Conservation (phyloP, 169 alveolate species). For the Plasmodium vivax region DNA sequence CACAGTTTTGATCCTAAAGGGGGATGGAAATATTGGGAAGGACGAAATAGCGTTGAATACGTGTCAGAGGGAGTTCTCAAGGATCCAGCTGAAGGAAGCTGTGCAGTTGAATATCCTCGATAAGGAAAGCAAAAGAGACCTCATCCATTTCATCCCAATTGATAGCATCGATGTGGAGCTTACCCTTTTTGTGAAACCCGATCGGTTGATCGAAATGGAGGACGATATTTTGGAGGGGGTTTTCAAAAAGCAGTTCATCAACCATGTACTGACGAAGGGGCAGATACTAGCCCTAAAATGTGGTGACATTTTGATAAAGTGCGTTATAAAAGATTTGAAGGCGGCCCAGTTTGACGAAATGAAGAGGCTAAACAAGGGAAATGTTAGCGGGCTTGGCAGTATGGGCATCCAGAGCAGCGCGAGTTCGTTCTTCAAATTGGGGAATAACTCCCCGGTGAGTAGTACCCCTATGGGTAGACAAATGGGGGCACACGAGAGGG, state of each 20-base stretch:
- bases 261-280: conserved; percentile 76
- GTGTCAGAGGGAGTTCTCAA: conserved; percentile 78
- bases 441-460: background rate
- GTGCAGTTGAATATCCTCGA: conserved; percentile 65
- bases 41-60: conserved; percentile 80
- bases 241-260: conserved; percentile 54
- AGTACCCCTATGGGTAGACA: background rate
- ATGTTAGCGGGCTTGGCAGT: background rate
- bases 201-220: conserved; percentile 72
- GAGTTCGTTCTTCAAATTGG: conserved; percentile 24
- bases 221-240: conserved; percentile 61
- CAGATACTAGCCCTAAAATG: conserved; percentile 77
- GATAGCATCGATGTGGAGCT: conserved; percentile 78
- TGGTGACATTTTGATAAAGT: conserved; percentile 72
- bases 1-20: conserved; percentile 74
- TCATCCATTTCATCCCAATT: conserved; percentile 68
- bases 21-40: conserved; percentile 74
- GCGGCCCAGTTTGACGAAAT: conserved; percentile 66
- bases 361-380: conserved; percentile 11
- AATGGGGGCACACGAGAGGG: background rate
- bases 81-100: conserved; percentile 75
- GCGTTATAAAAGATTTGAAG: conserved; percentile 73
- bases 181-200: conserved; percentile 76
- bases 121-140: conserved; percentile 71
- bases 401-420: background rate